Evolutionary conservation across 1,284 basidiomycete genomes (phyloP).

Genomic region (Meira miltonrushii): DNA sequence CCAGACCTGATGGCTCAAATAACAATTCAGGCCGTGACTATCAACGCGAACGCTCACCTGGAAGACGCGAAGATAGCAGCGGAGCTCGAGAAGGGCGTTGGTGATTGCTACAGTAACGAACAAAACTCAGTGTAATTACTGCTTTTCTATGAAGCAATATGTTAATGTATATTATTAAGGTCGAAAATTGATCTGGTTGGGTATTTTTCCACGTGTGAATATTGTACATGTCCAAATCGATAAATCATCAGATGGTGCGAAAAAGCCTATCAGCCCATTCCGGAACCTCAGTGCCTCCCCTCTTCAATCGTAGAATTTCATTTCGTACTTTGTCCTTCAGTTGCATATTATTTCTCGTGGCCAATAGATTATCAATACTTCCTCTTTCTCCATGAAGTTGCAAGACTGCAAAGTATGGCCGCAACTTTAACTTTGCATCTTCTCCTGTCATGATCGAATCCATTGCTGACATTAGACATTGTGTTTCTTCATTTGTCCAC

Average conservation of each 20-base stretch:
- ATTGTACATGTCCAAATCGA: background rate
- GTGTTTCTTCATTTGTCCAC: slow-evolving; percentile 23
- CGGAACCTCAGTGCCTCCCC: slow-evolving; percentile 15
- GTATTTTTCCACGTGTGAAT: too few relatives aligned
- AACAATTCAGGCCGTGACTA: slow-evolving; percentile 4
- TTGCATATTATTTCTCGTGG: slow-evolving; percentile 39
- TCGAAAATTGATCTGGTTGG: background rate
- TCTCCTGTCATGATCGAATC: slow-evolving; percentile 12
- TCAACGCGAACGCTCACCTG: background rate
- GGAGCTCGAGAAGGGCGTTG: background rate
- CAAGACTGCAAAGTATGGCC: slow-evolving; percentile 22
- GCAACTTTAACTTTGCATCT: too few relatives aligned
- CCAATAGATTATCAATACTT: slow-evolving; percentile 15
- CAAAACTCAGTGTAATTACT: background rate
- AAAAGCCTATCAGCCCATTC: background rate
- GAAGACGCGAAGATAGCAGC: background rate
- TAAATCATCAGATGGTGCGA: background rate
- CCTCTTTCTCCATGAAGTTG: slow-evolving; percentile 24
- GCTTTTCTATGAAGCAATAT: background rate
- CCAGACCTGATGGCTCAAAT: background rate
- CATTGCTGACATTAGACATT: slow-evolving; percentile 19
- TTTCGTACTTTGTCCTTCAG: slow-evolving; percentile 42
- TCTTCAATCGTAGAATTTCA: slow-evolving; percentile 30
- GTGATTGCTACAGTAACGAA: background rate
- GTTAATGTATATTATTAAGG: background rate